A percentile compares a stretch with the other conserved stretches of the same genome.
These are phyloP conservation scores for Aspergillus caelatus DNA, from an alignment of 2,329 filamentous ascomycete species.

Conservation along the genomic window DNA sequence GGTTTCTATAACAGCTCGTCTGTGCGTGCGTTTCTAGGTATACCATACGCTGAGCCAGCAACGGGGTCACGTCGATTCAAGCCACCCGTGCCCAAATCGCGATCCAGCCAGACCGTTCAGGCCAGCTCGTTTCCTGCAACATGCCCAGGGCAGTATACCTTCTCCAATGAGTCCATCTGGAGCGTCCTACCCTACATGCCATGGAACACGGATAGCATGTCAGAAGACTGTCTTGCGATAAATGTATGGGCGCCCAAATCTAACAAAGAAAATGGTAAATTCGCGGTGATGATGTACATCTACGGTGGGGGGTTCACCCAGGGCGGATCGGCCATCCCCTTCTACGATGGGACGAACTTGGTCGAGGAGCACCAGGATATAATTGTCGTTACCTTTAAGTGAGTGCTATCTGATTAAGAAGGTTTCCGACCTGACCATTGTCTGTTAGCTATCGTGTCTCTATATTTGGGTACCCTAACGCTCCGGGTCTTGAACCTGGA, in stretches of 20 bases:
- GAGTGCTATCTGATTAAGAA: not conserved
- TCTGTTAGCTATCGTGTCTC: conserved; percentile 20
- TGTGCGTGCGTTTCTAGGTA: conserved; percentile 42
- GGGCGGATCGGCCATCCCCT: conserved; percentile 16
- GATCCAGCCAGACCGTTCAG: conserved; percentile 28
- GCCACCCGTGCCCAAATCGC: conserved; percentile 27
- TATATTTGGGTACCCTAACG: conserved; percentile 24
- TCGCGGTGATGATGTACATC: conserved; percentile 24
- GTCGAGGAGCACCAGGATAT: conserved; percentile 20
- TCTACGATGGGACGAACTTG: conserved; percentile 17
- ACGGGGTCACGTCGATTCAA: conserved; percentile 47
- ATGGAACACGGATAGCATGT: conserved; percentile 16
- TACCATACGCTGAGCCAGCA: conserved; percentile 51
- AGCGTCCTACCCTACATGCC: conserved; percentile 20
- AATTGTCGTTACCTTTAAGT: conserved; percentile 24
- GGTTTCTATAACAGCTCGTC: conserved; percentile 22
- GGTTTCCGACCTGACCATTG: not conserved
- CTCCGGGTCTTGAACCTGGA: conserved; percentile 11
- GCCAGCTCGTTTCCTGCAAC: conserved; percentile 27
- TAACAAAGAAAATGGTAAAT: not conserved
- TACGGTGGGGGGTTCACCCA: conserved; percentile 19
- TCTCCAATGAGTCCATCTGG: conserved; percentile 19
- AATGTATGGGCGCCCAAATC: conserved; percentile 22
- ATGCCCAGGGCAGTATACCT: conserved; percentile 11
- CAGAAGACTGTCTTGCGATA: conserved; percentile 23